phyloP scores from a whole-genome alignment of 2,329 filamentous ascomycete genomes.

The Fusarium redolens region DNA sequence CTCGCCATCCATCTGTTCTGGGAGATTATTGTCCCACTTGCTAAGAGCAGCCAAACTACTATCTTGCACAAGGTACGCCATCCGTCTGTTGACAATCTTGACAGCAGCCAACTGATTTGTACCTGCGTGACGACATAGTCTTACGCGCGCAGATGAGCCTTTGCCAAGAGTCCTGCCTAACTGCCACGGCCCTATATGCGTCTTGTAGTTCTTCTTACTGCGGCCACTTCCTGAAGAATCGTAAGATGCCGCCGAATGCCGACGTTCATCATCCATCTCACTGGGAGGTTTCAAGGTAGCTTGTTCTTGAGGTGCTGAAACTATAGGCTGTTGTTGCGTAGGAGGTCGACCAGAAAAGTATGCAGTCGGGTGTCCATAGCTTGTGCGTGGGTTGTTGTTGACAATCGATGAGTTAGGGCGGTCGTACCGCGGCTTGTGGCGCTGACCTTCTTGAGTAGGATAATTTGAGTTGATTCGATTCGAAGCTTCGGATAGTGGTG shows the following conservation, averaged over 20 bases:
- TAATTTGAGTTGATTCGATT: conserved; percentile 59
- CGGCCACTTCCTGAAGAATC: conserved; percentile 54
- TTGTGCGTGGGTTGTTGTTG: conserved; percentile 27
- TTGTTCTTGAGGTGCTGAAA: conserved; percentile 29
- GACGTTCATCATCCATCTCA: conserved; percentile 50
- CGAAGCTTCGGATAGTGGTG: conserved; percentile 61
- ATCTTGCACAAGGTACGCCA: conserved; percentile 82
- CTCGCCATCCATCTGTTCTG: conserved; percentile 67
- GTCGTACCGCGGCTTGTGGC: conserved; percentile 48
- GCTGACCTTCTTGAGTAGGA: conserved; percentile 43
- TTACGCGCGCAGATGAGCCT: conserved; percentile 88
- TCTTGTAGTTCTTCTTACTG: conserved; percentile 65
- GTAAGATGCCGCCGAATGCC: conserved; percentile 56
- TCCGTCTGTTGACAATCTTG: conserved; percentile 92
- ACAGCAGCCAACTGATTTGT: conserved; percentile 88
- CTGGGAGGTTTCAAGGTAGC: conserved; percentile 45
- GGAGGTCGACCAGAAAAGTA: conserved; percentile 32
- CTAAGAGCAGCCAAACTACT: conserved; percentile 88
- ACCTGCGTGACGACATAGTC: conserved; percentile 81
- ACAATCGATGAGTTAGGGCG: conserved; percentile 30
- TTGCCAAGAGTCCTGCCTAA: conserved; percentile 89
- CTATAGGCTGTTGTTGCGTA: conserved; percentile 18
- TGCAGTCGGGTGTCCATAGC: conserved; percentile 27
- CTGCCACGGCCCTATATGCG: conserved; percentile 93
- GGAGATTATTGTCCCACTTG: conserved; percentile 71